Evolutionary conservation across 2,329 filamentous ascomycete genomes (phyloP), one percentile per base, ranked within the genome.

Genomic region (Beauveria rudraprayagi): DNA sequence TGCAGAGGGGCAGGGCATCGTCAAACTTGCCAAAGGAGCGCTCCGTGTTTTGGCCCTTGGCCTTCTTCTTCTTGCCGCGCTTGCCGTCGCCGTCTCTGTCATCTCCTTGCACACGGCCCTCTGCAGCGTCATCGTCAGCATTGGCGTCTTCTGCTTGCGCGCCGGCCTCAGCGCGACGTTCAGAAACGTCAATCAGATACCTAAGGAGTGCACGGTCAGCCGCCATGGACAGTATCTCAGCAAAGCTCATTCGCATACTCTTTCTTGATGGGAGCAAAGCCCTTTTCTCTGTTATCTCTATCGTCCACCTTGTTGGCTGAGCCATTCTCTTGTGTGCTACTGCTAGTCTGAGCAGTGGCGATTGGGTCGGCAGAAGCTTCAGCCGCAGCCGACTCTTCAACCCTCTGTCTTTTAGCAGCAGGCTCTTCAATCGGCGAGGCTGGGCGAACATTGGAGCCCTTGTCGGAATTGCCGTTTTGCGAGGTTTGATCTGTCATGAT

Each of bases 11-110:
- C 60, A 92, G 80, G 34, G 83, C 83, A 70, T 97, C 93, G 63
- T 85, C 83, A 47, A 91, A 94, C 65, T 80, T 85, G 56, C 92
- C 92, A 71, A 94, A 97, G 48, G 83, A 83, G 61, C 93, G 88
- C 66, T 85, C 85, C 65, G 87, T 92, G 74, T 97, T 97, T 74
- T 96, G 92, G 14, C 78, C 77, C 66, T 76, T 78, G 28, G 83
- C 80, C 69, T 82, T 84, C 66, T 73, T 77, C 70, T 78, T 79
- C 48, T 72, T 72, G 66, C 76, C 76, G 56, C 70, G 72, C 67
- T 70, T 72, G 64, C 71, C 73, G 52, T 62, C 75, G 70, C 56
- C 63, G 47, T 67, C 66, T 19, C 64, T 61, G 70, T 86, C 85
- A 24, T 81, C 80, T 26, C 62, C 61, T 28, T 70, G 65, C 26